These are phyloP conservation scores for Vachellia collinsii DNA, from an alignment of 306 rosid genomes.

Conservation along the genomic window DNA sequence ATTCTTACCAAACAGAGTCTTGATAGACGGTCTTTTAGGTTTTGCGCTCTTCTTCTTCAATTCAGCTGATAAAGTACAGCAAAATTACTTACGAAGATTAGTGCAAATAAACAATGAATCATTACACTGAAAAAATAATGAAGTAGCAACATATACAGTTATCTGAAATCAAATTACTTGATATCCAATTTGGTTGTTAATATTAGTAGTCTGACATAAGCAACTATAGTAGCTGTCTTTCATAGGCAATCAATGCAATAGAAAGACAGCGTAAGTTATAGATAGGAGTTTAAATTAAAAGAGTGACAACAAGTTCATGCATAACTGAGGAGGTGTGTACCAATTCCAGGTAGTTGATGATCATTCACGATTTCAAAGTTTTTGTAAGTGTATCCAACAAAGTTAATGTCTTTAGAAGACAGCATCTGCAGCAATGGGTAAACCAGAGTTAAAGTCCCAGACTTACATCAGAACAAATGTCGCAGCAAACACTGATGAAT, in stretches of 20 bases:
- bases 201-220: background rate
- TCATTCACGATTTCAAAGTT: constrained; percentile 91
- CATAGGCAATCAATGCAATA: constrained; percentile 1
- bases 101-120: constrained; percentile 16
- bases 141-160: constrained; percentile 13
- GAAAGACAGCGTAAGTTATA: background rate
- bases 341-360: constrained; percentile 86
- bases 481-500: constrained; percentile 24
- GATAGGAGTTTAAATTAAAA: constrained; percentile 1
- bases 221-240: background rate
- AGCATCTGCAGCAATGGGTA: constrained; percentile 76
- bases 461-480: constrained; percentile 23
- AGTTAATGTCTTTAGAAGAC: constrained; percentile 90
- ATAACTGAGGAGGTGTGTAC: constrained; percentile 47
- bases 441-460: constrained; percentile 39
- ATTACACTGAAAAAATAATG: background rate
- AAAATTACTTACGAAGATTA: constrained; percentile 24
- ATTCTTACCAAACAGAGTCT: constrained; percentile 82
- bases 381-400: constrained; percentile 95
- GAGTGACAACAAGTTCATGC: constrained; percentile 30
- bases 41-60: constrained; percentile 93
- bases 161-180: constrained; percentile 27
- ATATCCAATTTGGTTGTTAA: constrained; percentile 11
- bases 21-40: constrained; percentile 89
- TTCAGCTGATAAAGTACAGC: constrained; percentile 67